phyloP scores from a whole-genome alignment of 2,329 filamentous ascomycete species.

The Coniella lustricola region DNA sequence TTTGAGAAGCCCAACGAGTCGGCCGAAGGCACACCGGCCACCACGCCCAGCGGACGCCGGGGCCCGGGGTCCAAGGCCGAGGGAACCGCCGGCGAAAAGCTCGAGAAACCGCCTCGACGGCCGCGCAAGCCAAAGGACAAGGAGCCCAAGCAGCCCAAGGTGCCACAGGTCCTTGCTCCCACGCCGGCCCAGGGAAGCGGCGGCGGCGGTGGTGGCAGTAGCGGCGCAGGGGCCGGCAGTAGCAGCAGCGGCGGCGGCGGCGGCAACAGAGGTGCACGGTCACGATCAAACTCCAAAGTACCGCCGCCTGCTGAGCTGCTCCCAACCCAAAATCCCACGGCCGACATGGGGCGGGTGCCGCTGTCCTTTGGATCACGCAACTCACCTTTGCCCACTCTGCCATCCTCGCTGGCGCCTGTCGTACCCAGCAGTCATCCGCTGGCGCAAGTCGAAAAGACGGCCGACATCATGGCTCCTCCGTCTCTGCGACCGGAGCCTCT shows the following conservation, averaged over 20 bases:
- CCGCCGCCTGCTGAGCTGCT: slow-evolving; percentile 35
- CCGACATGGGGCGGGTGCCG: slow-evolving; percentile 22
- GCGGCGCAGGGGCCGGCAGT: no score
- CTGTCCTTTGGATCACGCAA: slow-evolving; percentile 13
- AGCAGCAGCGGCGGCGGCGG: slow-evolving; percentile 18
- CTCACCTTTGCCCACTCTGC: slow-evolving; percentile 31
- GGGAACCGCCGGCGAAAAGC: slow-evolving; percentile 35
- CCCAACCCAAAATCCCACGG: slow-evolving; percentile 27
- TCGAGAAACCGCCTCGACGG: slow-evolving; percentile 33
- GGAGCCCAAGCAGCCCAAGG: slow-evolving; percentile 27
- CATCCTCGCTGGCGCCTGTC: slow-evolving; percentile 34
- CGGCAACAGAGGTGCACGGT: slow-evolving; percentile 37
- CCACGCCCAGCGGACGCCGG: slow-evolving; percentile 50
- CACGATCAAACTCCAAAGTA: slow-evolving; percentile 48
- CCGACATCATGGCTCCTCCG: slow-evolving; percentile 50
- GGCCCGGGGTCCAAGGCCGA: slow-evolving; percentile 35
- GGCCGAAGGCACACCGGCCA: slow-evolving; percentile 33
- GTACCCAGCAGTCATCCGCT: slow-evolving; percentile 20
- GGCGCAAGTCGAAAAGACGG: slow-evolving; percentile 7
- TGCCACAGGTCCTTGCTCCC: slow-evolving; percentile 39
- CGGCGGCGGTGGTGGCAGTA: no score
- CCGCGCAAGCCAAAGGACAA: slow-evolving; percentile 34
- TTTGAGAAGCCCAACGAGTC: slow-evolving; percentile 43
- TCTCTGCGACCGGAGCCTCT: slow-evolving; percentile 49
- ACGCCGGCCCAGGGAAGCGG: slow-evolving; percentile 30